These are phyloP conservation scores for Taiwanofungus camphoratus DNA, from an alignment of 1,284 basidiomycete species.

Conservation along the genomic window DNA sequence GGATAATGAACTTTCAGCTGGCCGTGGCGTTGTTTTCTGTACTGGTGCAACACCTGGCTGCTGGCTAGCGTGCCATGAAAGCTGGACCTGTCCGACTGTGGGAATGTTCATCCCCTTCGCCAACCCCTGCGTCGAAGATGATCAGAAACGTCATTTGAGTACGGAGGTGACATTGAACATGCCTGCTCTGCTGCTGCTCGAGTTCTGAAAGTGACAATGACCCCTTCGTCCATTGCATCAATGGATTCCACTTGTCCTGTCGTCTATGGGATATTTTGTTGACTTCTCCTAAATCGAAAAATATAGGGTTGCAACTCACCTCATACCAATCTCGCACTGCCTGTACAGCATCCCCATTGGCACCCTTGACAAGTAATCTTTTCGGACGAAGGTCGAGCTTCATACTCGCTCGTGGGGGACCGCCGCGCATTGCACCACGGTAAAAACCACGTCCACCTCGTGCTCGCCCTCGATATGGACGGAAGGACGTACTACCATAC, in stretches of 20 bases:
- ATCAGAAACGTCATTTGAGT: constrained; percentile 5
- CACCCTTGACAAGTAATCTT: constrained; percentile 71
- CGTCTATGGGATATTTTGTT: constrained; percentile 35
- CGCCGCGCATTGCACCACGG: constrained; percentile 62
- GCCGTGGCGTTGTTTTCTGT: constrained; percentile 15
- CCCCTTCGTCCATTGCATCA: constrained; percentile 43
- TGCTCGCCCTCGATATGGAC: constrained; percentile 71
- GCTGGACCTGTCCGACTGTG: constrained; percentile 54
- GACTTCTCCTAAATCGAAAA: constrained; percentile 6
- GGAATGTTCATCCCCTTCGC: constrained; percentile 63
- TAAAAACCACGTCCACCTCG: constrained; percentile 54
- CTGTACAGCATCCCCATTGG: constrained; percentile 47
- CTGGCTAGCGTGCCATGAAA: constrained; percentile 55
- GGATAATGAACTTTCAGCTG: constrained; percentile 8
- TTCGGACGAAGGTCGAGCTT: constrained; percentile 89
- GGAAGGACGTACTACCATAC: constrained; percentile 38
- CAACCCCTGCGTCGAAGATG: constrained; percentile 43
- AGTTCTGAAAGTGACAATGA: constrained; percentile 62
- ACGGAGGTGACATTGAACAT: constrained; percentile 6
- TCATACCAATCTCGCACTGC: constrained; percentile 80
- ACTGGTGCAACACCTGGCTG: constrained; percentile 20
- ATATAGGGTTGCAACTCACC: constrained; percentile 34
- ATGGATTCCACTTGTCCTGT: constrained; percentile 64
- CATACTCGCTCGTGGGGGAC: constrained; percentile 63
- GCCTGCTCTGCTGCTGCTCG: constrained; percentile 75